Evolutionary conservation across 495 filamentous ascomycete species (phyloP).

Genomic region (Annulohypoxylon bovei): DNA sequence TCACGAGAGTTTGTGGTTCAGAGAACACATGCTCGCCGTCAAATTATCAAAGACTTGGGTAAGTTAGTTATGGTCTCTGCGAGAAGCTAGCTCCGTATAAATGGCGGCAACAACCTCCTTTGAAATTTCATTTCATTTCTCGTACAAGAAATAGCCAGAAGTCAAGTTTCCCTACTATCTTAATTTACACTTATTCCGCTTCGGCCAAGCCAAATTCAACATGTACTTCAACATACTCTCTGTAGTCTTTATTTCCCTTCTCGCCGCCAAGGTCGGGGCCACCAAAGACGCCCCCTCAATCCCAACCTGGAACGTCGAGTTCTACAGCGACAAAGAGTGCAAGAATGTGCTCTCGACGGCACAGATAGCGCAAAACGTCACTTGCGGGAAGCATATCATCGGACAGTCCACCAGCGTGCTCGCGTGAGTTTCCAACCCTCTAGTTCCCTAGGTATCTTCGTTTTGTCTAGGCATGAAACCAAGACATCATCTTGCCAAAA

Average conservation of each 20-base stretch:
- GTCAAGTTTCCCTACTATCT: neutral
- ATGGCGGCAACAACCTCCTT: neutral
- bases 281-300: too few relatives aligned
- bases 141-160: neutral
- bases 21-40: neutral
- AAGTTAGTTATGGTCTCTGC: neutral
- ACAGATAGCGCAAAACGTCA: neutral
- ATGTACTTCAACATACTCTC: neutral
- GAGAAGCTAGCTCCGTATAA: neutral
- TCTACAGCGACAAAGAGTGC: neutral
- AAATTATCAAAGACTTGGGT: neutral
- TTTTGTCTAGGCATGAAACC: too few relatives aligned
- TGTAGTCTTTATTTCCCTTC: neutral
- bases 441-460: too few relatives aligned
- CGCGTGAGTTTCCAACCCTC: neutral
- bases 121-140: neutral
- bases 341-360: neutral
- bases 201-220: neutral
- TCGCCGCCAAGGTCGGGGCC: neutral
- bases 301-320: neutral
- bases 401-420: too few relatives aligned
- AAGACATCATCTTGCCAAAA: too few relatives aligned
- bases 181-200: neutral
- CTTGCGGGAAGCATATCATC: too few relatives aligned
- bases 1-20: neutral